These are phyloP conservation scores for Phytophthora sp. DNA, from an alignment of 352 stramenopile genomes.

Conservation along the genomic window DNA sequence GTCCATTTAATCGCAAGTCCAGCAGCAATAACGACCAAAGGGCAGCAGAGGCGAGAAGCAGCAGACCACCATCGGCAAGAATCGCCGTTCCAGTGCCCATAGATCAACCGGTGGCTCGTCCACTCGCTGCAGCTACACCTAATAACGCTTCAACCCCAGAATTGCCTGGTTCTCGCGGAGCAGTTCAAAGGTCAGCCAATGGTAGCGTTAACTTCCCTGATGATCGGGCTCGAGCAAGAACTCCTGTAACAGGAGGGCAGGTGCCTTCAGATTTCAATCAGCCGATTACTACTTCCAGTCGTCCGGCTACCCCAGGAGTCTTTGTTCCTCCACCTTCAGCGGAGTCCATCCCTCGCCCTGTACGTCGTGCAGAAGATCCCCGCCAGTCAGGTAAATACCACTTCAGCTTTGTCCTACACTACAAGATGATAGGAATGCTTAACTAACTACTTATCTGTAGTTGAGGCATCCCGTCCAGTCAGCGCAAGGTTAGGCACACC, in stretches of 20 bases:
- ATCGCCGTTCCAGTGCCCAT: not conserved
- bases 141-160: not conserved
- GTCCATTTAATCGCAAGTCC: conserved; percentile 56
- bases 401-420: not conserved
- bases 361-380: conserved; percentile 26
- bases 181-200: not conserved
- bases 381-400: conserved; percentile 12
- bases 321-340: conserved; percentile 4
- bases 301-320: conserved; percentile 34
- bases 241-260: not conserved
- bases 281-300: conserved; percentile 20
- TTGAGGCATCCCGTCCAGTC: conserved; percentile 5
- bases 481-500: conserved; percentile 8
- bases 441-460: conserved; percentile 15
- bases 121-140: not conserved
- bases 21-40: conserved; percentile 13
- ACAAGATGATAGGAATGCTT: not conserved
- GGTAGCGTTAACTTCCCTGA: not conserved
- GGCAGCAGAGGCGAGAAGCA: conserved; percentile 8
- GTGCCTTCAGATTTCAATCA: conserved; percentile 15
- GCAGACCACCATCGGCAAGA: conserved; percentile 25
- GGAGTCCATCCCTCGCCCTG: conserved; percentile 17
- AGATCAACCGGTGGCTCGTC: not conserved
- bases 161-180: not conserved
- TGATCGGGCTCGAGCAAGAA: conserved; percentile 1